Conservation (phyloP, 805 yeast species). For the Candida lessepsii region DNA sequence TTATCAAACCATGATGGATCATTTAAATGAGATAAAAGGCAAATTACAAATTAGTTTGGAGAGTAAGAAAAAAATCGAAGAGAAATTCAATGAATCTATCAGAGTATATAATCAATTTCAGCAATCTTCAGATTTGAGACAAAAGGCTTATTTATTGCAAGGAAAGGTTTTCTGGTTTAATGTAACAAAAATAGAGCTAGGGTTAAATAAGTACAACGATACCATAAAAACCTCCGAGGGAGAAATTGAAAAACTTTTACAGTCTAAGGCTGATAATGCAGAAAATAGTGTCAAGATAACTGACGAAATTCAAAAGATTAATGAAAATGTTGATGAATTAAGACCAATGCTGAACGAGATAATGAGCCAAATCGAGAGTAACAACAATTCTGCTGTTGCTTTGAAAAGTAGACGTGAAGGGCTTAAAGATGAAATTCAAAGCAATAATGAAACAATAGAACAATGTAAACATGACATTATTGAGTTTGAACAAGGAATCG, state of each 20-base stretch:
- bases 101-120: constrained; percentile 32
- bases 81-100: constrained; percentile 29
- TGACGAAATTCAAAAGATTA: neutral
- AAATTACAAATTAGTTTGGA: constrained; percentile 26
- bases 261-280: neutral
- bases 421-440: constrained; percentile 21
- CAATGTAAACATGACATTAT: constrained; percentile 19
- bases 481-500: constrained; percentile 22
- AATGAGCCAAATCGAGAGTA: constrained; percentile 16
- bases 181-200: constrained; percentile 28
- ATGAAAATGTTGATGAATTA: neutral
- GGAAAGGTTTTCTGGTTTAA: constrained; percentile 46
- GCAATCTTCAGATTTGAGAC: constrained; percentile 33
- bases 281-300: neutral
- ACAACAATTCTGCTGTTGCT: constrained; percentile 6
- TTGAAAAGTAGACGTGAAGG: constrained; percentile 18
- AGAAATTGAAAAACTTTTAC: constrained; percentile 1
- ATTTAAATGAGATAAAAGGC: constrained; percentile 28
- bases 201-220: constrained; percentile 11
- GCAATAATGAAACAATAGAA: constrained; percentile 20
- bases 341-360: constrained; percentile 12
- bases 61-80: constrained; percentile 24
- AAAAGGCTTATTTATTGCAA: constrained; percentile 30
- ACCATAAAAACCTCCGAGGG: constrained; percentile 14
- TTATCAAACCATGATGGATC: constrained; percentile 33